phyloP scores from a whole-genome alignment of 2,329 filamentous ascomycete genomes.

The Mariannaea elegans region DNA sequence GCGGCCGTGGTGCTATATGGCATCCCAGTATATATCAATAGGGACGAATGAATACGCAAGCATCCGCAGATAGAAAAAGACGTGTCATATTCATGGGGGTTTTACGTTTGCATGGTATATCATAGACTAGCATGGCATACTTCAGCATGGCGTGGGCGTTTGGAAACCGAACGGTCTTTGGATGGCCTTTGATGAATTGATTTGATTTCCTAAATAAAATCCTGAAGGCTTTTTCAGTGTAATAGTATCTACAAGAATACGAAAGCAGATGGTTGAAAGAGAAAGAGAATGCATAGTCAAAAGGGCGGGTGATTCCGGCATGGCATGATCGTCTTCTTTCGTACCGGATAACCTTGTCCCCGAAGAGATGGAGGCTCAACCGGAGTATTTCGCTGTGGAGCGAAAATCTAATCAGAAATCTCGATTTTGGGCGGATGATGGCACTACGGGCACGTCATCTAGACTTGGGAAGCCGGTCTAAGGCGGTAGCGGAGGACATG shows the following conservation, averaged over 20 bases:
- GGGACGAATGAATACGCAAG: constrained; percentile 33
- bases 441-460: neutral
- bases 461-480: neutral
- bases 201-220: constrained; percentile 6
- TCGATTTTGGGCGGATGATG: neutral
- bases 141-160: constrained; percentile 32
- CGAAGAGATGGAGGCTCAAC: constrained; percentile 14
- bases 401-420: neutral
- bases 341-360: constrained; percentile 13
- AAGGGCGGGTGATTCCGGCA: constrained; percentile 10
- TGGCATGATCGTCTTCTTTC: constrained; percentile 2
- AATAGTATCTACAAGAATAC: constrained; percentile 1
- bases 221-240: neutral
- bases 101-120: constrained; percentile 9
- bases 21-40: constrained; percentile 82
- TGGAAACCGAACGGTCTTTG: constrained; percentile 22
- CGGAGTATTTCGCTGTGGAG: neutral
- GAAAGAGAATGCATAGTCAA: neutral
- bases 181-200: constrained; percentile 19
- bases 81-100: neutral
- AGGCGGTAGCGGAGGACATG: neutral
- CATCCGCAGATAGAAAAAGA: constrained; percentile 5
- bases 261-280: neutral
- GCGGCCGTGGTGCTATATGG: constrained; percentile 95
- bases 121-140: constrained; percentile 14